These are phyloP conservation scores for Chlamydomonas sphaeroides DNA, from an alignment of 139 green algal genomes.

Conservation along the genomic window DNA sequence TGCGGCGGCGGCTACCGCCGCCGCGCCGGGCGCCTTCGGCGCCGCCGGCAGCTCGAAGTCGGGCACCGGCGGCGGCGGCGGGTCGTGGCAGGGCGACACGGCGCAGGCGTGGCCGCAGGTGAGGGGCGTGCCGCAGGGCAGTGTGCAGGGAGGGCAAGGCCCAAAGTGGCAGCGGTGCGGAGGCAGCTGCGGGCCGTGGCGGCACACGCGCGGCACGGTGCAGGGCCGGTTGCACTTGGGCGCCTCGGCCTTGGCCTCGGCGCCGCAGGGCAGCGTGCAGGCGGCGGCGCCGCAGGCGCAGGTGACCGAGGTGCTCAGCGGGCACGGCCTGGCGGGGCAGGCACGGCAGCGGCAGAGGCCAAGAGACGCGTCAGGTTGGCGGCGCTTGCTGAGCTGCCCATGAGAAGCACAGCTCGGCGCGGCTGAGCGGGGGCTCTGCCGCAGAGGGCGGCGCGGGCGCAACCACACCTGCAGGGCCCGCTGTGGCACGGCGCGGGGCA, in stretches of 20 bases:
- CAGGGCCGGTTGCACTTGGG: constrained; percentile 73
- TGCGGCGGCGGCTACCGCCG: neutral
- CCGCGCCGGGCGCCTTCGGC: constrained; percentile 29
- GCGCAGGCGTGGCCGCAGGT: constrained; percentile 73
- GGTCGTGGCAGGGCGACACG: constrained; percentile 70
- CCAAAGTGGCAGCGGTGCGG: constrained; percentile 86
- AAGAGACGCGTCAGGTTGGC: too few species aligned
- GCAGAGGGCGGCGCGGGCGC: neutral
- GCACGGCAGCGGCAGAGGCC: too few species aligned
- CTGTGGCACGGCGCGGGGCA: constrained; percentile 81
- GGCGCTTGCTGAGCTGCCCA: too few species aligned
- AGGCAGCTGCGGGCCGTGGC: constrained; percentile 52
- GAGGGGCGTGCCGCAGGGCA: constrained; percentile 65
- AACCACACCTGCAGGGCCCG: constrained; percentile 69
- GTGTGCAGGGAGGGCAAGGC: constrained; percentile 78
- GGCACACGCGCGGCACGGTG: constrained; percentile 66
- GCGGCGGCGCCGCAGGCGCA: constrained; percentile 77
- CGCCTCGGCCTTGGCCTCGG: constrained; percentile 64
- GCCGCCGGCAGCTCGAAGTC: constrained; percentile 59
- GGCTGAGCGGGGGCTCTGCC: too few species aligned
- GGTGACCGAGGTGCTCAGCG: constrained; percentile 67
- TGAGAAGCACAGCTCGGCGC: too few species aligned
- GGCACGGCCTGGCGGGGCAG: constrained; percentile 84
- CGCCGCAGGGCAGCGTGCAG: constrained; percentile 80
- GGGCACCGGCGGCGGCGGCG: constrained; percentile 55